Evolutionary conservation across 257 asterid species (phyloP), one percentile per base, ranked within the genome.

Genomic region (Penstemon newberryi): DNA sequence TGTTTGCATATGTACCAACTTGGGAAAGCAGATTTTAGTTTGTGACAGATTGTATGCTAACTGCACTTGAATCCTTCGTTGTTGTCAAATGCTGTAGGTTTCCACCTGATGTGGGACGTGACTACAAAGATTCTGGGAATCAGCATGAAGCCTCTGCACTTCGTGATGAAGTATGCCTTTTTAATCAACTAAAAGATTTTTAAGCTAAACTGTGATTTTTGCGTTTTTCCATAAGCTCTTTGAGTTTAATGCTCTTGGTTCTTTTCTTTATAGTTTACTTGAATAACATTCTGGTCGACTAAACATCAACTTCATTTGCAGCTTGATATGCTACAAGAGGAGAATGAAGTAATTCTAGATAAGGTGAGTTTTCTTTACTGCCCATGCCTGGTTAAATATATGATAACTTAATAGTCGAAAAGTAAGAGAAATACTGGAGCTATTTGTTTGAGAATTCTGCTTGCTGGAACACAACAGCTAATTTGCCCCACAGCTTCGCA

Each of bases 261-360:
- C 56, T 66, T 61, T 46, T 56, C 7, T 58, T 67, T 43, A 50
- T 37, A 39, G 42, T 51, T 52, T 45, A 41, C 55, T 55, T 52
- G 33, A 25, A 59, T 7, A 57, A 40, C 49, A 42, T 25, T 66
- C 51, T 71, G 68, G 63, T 70, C 10, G 63, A 63, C 60, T 67
- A 54, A 25, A 79, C 76, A 47, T 66, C 19, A 66, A 65, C 63
- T 72, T 56, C 11, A 73, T 73, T 74, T 91, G 87, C 96, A 94
- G 99, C 87, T 94, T 75, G 99, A 94, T 77, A 91, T 94, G 96
- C 78, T 91, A 70, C 96, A 86, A 80, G 99, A 94, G 77, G 99
- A 94, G 80, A 91, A 94, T 77, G 96, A 91, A 36, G 61, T 13
- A 67, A 79, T 94, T 75, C 69, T 84, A 71, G 96, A 94, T 67